phyloP scores from a whole-genome alignment of 208 protist species.

The Endotrypanum monterogeii region DNA sequence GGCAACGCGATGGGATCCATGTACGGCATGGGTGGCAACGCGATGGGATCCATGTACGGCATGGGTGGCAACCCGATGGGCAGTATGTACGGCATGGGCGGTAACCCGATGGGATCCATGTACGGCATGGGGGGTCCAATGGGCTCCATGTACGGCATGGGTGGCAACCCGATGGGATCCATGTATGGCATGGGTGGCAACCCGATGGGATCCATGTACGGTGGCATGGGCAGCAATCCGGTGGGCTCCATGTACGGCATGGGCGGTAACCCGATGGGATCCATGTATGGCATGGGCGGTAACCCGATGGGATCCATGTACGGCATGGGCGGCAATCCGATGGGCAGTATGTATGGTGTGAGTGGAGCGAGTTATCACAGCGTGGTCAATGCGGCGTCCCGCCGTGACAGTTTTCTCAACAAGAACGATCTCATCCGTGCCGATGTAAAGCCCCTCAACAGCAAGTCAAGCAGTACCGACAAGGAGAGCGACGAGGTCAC shows the following conservation, averaged over 20 bases:
- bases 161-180: conserved; percentile 11
- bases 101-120: conserved; percentile 25
- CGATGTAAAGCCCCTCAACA: conserved; percentile 47
- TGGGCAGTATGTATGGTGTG: conserved; percentile 40
- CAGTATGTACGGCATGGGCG: conserved; percentile 15
- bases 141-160: conserved; percentile 17
- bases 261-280: conserved; percentile 11
- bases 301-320: conserved; percentile 21
- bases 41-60: conserved; percentile 37
- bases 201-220: conserved; percentile 13
- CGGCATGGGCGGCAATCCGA: conserved; percentile 11
- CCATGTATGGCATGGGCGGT: conserved; percentile 11
- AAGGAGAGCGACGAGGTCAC: conserved; percentile 4
- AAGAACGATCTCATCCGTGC: conserved; percentile 66
- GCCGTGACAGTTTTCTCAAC: conserved; percentile 63
- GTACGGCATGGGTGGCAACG: conserved; percentile 30
- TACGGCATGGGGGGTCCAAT: conserved; percentile 35
- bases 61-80: conserved; percentile 30
- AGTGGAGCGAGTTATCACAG: conserved; percentile 44
- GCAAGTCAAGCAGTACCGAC: conserved; percentile 7
- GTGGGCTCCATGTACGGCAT: conserved; percentile 27
- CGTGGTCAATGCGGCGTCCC: conserved; percentile 60
- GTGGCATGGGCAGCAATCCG: conserved; percentile 17
- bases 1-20: conserved; percentile 20
- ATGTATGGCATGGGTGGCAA: conserved; percentile 35